These are phyloP conservation scores for Caryopteris hybrid DNA, from an alignment of 305 asterid genomes.

Conservation along the genomic window DNA sequence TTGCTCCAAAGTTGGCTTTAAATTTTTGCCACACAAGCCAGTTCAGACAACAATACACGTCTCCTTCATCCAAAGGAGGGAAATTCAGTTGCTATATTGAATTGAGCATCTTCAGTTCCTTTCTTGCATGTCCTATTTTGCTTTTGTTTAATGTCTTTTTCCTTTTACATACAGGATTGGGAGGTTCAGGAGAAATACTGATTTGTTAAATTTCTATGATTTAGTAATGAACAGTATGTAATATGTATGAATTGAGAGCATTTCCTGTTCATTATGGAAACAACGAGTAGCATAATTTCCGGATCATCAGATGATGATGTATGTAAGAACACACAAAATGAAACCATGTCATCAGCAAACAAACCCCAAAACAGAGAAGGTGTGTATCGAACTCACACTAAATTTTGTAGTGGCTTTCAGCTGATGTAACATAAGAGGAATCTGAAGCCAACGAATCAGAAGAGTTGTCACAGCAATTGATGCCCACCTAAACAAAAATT, in stretches of 20 bases:
- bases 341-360: neutral
- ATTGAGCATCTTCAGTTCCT: neutral
- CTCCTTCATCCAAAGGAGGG: neutral
- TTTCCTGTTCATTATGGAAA: neutral
- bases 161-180: neutral
- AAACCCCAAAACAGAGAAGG: conserved; percentile 4
- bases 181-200: neutral
- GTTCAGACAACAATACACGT: neutral
- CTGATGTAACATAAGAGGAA: conserved; percentile 71
- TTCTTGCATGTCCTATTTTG: conserved; percentile 5
- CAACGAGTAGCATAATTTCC: neutral
- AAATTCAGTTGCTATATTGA: neutral
- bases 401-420: conserved; percentile 70
- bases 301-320: neutral
- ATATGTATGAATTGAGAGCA: neutral
- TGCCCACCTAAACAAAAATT: conserved; percentile 73
- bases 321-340: neutral
- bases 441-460: conserved; percentile 53
- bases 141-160: neutral
- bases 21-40: neutral
- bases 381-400: conserved; percentile 47
- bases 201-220: neutral
- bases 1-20: neutral
- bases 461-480: conserved; percentile 58
- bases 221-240: neutral